Base-by-base conservation (phyloP, 1,139 yeast genomes). In the Suhomyces taliae region DNA sequence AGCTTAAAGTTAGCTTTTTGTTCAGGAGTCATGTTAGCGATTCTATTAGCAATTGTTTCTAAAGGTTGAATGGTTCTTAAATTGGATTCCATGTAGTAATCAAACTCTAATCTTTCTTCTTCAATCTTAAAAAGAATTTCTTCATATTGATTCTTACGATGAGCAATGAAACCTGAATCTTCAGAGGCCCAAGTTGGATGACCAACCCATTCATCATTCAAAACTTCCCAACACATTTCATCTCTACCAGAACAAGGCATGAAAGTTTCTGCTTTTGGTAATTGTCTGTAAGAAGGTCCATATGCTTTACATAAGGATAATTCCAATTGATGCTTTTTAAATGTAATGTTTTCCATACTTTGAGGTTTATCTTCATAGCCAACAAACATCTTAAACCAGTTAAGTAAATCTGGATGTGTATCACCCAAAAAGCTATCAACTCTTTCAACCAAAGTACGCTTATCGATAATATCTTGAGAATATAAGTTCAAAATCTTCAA, bases 151-250 rank as follows among this genome's bases (percentile, higher is more conserved):
- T 95, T 93, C 67, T 95, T 93, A 58, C 98, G 83, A 66, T 95
- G 99, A 14, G 99, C 97, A 63, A 93, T 91, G 62, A 91, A 93
- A 0, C 99, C 99, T 26, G 97, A 89, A 65, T 95, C 99, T 67
- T 93, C 99, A 1, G 98, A 91, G 1, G 98, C 99, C 99, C 99
- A 95, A 7, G 97, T 95, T 35, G 99, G 99, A 67, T 91, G 98
- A 3, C 97, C 97, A 27, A 93, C 98, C 98, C 98, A 95, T 68
- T 93, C 98, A 65, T 93, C 99, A 66, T 93, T 93, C 57, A 95
- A 78, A 27, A 93, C 97, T 64, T 93, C 98, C 98, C 98, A 91
- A 65, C 99, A 95, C 95, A 95, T 89, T 61, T 91, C 98, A 66
- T 95, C 99, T 57, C 99, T 82, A 26, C 99, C 99, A 8, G 97